Evolutionary conservation across 1,284 basidiomycete species (phyloP).

Genomic region (Ustilago trichophora): DNA sequence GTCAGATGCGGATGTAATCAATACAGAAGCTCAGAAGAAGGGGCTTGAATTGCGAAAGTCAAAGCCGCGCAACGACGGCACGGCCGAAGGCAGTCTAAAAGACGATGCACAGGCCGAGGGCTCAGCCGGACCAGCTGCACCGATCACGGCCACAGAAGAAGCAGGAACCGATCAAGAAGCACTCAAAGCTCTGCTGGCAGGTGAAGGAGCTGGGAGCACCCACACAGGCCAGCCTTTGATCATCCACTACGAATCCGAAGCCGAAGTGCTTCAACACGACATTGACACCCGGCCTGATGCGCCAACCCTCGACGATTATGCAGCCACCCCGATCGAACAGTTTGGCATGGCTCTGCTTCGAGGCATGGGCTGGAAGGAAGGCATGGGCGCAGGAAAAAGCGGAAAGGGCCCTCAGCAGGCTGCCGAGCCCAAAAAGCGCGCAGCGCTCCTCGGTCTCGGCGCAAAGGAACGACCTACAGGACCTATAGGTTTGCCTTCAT

Average conservation of each 20-base stretch:
- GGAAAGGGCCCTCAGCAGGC: slow-evolving; percentile 55
- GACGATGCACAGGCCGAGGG: neutral
- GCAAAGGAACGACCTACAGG: slow-evolving; percentile 54
- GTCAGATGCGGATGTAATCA: slow-evolving; percentile 14
- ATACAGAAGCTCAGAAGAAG: slow-evolving; percentile 44
- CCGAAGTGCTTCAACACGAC: slow-evolving; percentile 54
- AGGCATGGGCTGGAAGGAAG: slow-evolving; percentile 96
- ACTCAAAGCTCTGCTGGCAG: slow-evolving; percentile 44
- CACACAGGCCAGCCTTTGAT: slow-evolving; percentile 8
- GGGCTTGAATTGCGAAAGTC: slow-evolving; percentile 40
- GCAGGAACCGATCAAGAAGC: slow-evolving; percentile 38
- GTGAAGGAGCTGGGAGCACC: slow-evolving; percentile 3
- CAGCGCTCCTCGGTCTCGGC: slow-evolving; percentile 60
- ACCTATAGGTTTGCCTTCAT: slow-evolving; percentile 6
- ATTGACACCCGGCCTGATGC: slow-evolving; percentile 60
- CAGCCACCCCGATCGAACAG: slow-evolving; percentile 86
- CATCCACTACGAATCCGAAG: slow-evolving; percentile 50
- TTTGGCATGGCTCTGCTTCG: slow-evolving; percentile 92
- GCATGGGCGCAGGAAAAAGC: slow-evolving; percentile 72
- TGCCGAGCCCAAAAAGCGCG: slow-evolving; percentile 55
- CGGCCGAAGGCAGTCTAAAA: neutral
- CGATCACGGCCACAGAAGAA: neutral
- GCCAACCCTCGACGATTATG: slow-evolving; percentile 84
- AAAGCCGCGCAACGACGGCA: neutral
- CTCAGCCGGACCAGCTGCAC: neutral